Conservation (phyloP, 495 filamentous ascomycete species). For the Penicillium verhagenii region DNA sequence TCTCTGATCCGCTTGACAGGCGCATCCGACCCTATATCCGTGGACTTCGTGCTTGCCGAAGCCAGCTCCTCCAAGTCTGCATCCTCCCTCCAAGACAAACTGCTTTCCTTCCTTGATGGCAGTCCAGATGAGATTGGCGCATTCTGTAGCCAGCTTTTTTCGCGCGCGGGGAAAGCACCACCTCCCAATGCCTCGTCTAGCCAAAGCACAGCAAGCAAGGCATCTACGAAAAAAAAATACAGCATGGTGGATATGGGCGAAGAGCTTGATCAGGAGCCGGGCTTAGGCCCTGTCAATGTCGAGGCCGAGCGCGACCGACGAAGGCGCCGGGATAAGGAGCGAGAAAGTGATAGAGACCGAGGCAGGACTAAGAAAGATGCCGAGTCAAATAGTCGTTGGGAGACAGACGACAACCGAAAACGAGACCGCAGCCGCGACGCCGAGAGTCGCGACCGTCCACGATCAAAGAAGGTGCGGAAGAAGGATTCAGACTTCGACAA, state of each 20-base stretch:
- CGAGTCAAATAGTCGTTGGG: conserved; percentile 24
- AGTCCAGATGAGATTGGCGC: conserved; percentile 43
- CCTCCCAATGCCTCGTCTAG: conserved; percentile 7
- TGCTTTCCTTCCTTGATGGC: conserved; percentile 54
- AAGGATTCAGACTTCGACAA: conserved; percentile 65
- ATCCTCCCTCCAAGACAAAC: conserved; percentile 52
- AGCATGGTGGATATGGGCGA: conserved; percentile 82
- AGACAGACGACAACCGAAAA: conserved; percentile 40
- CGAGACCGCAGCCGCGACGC: conserved; percentile 45
- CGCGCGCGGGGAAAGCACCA: conserved; percentile 39
- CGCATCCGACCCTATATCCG: conserved; percentile 57
- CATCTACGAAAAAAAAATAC: conserved; percentile 64
- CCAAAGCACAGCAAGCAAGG: conserved; percentile 12
- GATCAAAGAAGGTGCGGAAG: conserved; percentile 53
- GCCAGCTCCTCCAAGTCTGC: conserved; percentile 54
- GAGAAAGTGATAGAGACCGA: conserved; percentile 36
- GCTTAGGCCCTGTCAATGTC: conserved; percentile 50
- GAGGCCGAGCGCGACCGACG: conserved; percentile 48
- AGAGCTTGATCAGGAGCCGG: conserved; percentile 44
- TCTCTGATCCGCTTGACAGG: conserved; percentile 53
- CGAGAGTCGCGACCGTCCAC: conserved; percentile 45
- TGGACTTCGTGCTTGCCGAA: conserved; percentile 63
- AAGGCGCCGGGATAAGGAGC: conserved; percentile 48
- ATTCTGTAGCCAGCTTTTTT: conserved; percentile 56
- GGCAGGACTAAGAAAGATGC: conserved; percentile 14